Evolutionary conservation across 2,329 filamentous ascomycete species (phyloP), one percentile per base, ranked within the genome.

Genomic region (Biscogniauxia mediterranea): DNA sequence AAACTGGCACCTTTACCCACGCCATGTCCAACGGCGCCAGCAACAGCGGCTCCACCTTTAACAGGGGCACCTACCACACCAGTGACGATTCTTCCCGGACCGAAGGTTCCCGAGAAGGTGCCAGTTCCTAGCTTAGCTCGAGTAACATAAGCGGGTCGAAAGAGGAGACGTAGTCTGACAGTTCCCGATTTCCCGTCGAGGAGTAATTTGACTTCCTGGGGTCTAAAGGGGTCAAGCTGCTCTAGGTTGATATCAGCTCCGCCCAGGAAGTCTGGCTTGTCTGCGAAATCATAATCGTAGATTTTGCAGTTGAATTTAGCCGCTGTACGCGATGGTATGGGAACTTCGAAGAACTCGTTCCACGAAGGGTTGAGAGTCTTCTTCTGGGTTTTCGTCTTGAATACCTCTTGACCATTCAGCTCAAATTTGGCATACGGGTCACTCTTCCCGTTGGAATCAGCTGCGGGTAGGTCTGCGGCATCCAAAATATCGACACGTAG

Each of bases 341-440:
- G 82, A 0, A 92, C 83, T 75, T 97, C 93, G 71, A 99, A 99
- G 75, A 88, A 93, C 74, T 99, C 95, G 73, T 98, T 98, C 96
- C 96, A 99, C 0, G 87, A 85, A 0, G 95, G 95, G 68, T 95
- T 89, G 3, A 99, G 84, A 0, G 95, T 98, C 85, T 99, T 99
- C 85, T 98, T 99, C 75, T 94, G 89, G 1, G 89, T 88, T 79
- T 97, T 96, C 52, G 93, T 96, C 83, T 98, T 99, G 86, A 92
- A 93, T 0, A 98, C 85, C 60, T 96, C 91, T 70, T 92, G 88
- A 54, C 90, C 93, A 71, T 96, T 94, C 67, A 98, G 83, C 66
- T 91, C 87, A 75, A 99, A 99, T 73, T 94, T 94, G 84, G 91
- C 96, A 81, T 94, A 99, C 4, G 95, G 95, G 72, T 99, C 95